Conservation (phyloP, 345 rosid genomes). For the Aquilaria sinensis region DNA sequence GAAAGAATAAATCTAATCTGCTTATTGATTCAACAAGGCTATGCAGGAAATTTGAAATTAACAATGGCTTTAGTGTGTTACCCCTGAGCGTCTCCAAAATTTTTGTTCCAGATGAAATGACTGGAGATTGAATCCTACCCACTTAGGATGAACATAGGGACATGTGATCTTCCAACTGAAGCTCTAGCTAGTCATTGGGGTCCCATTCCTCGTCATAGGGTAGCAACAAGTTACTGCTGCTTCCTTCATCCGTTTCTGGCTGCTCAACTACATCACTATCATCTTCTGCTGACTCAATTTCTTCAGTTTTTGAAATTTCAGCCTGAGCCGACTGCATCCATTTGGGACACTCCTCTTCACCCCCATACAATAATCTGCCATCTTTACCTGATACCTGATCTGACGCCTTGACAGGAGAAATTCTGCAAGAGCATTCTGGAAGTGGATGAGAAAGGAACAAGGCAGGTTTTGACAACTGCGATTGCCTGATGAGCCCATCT, state of each 20-base stretch:
- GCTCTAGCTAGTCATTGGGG: constrained; percentile 63
- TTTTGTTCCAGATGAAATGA: constrained; percentile 24
- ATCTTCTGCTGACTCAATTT: constrained; percentile 47
- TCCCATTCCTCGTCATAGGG: constrained; percentile 96
- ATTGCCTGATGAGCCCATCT: constrained; percentile 69
- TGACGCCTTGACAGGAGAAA: constrained; percentile 32
- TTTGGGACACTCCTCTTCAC: constrained; percentile 83
- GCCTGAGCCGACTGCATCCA: constrained; percentile 65
- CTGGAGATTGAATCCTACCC: constrained; percentile 21
- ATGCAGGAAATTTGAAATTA: constrained; percentile 21
- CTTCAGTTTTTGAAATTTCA: constrained; percentile 33
- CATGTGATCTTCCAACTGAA: constrained; percentile 6
- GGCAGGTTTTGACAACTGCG: constrained; percentile 54
- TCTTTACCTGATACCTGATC: constrained; percentile 28
- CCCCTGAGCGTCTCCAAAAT: constrained; percentile 16
- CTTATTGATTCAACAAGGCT: constrained; percentile 28
- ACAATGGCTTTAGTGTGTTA: constrained; percentile 25
- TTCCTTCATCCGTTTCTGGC: constrained; percentile 47
- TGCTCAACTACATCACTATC: constrained; percentile 45
- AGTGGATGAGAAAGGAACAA: constrained; percentile 85
- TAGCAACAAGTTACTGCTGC: constrained; percentile 36
- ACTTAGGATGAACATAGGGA: constrained; percentile 10
- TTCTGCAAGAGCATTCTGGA: constrained; percentile 96
- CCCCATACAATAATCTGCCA: constrained; percentile 54
- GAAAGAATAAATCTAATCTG: constrained; percentile 38